Evolutionary conservation across 179 eudicot species (phyloP).

Genomic region (Heliamphora ciliata): DNA sequence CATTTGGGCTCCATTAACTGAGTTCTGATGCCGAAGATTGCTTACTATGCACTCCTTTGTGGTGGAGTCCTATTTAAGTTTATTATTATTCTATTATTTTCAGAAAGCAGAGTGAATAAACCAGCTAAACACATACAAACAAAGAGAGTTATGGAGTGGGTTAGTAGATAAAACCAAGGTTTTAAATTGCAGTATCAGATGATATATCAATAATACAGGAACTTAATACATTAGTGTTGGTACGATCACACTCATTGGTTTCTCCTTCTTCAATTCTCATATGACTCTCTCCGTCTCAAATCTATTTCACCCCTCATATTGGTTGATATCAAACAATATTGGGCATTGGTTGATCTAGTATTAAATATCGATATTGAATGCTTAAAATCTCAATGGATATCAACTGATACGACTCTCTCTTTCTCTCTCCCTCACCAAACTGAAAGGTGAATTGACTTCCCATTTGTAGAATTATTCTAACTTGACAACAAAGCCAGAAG

Average conservation of each 20-base stretch:
- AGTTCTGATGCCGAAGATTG: neutral
- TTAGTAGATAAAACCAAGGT: too few species aligned
- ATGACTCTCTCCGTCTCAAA: too few species aligned
- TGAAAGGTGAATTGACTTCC: conserved; percentile 35
- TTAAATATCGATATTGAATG: neutral
- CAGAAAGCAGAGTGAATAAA: conserved; percentile 19
- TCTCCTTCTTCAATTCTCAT: too few species aligned
- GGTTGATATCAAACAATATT: neutral
- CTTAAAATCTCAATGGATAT: neutral
- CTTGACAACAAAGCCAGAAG: conserved; percentile 52
- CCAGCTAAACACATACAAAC: conserved; percentile 21
- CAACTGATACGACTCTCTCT: conserved; percentile 9
- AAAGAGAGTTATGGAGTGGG: conserved; percentile 20
- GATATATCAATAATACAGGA: too few species aligned
- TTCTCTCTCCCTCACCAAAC: conserved; percentile 43
- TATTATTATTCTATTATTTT: neutral
- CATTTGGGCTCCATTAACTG: too few species aligned
- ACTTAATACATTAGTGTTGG: too few species aligned
- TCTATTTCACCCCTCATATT: too few species aligned
- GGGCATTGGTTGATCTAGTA: conserved; percentile 18
- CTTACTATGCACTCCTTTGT: conserved; percentile 33
- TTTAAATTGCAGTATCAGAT: too few species aligned
- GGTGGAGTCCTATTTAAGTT: conserved; percentile 34
- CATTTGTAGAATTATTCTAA: conserved; percentile 40
- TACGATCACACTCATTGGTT: too few species aligned